Evolutionary conservation across 257 asterid species (phyloP).

Genomic region (Petunia secreta): DNA sequence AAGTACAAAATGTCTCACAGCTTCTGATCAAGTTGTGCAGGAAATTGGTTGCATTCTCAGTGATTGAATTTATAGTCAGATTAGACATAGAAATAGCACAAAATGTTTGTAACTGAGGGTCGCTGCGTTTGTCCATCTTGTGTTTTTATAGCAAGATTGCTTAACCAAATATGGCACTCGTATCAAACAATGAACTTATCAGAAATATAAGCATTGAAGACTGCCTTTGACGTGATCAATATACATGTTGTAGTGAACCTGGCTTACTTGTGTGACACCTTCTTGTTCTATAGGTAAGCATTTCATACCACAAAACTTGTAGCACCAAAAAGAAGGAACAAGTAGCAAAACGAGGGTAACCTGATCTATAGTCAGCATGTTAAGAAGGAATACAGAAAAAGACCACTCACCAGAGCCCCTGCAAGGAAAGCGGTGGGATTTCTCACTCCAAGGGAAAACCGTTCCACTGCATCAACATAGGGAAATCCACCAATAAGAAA

Average conservation of each 20-base stretch:
- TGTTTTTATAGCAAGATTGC: not conserved
- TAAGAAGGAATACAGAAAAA: constrained; percentile 23
- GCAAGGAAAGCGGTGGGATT: constrained; percentile 93
- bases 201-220: not conserved
- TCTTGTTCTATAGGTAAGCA: not conserved
- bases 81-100: constrained; percentile 13
- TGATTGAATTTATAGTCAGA: constrained; percentile 14
- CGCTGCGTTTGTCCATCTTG: not conserved
- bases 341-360: not conserved
- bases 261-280: not conserved
- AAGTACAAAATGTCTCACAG: not conserved
- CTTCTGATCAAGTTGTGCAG: not conserved
- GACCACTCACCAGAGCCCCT: constrained; percentile 77
- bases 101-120: not conserved
- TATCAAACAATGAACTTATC: not conserved
- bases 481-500: constrained; percentile 29
- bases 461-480: constrained; percentile 65
- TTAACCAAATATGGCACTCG: not conserved
- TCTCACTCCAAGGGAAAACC: constrained; percentile 86
- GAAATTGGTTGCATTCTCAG: not conserved
- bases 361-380: not conserved
- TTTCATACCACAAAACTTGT: constrained; percentile 11
- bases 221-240: not conserved
- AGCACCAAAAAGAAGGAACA: constrained; percentile 16
- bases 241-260: not conserved